Evolutionary conservation across 225 moss, liverwort and hornwort genomes (phyloP).

Genomic region (Pseudisothecium myosuroides): DNA sequence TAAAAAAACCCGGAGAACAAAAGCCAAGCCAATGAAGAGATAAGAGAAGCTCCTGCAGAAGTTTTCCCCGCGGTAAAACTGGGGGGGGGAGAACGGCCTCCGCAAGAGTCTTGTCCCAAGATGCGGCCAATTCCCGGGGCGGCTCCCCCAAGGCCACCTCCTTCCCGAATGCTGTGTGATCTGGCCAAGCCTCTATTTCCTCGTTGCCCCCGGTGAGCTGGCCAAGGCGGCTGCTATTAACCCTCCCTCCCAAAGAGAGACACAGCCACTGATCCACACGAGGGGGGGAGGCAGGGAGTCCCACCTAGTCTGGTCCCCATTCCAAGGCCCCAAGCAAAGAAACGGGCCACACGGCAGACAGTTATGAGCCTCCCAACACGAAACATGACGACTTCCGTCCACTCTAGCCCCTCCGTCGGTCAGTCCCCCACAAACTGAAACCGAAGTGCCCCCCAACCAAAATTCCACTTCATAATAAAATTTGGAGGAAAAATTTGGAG

Average conservation of each 20-base stretch:
- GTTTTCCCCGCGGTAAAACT: no score
- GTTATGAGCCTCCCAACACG: slow-evolving; percentile 11
- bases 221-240: background rate
- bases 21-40: no score
- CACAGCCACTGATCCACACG: background rate
- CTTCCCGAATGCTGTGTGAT: background rate
- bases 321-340: background rate
- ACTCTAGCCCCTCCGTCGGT: no score
- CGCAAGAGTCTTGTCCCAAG: no score
- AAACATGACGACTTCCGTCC: background rate
- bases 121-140: no score
- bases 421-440: background rate
- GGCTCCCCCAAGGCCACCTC: no score
- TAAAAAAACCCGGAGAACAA: no score
- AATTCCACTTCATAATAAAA: background rate
- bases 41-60: no score
- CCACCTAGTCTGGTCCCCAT: background rate
- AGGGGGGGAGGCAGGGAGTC: background rate
- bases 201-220: background rate
- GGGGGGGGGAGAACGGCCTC: no score
- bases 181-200: background rate
- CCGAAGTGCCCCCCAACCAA: background rate
- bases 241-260: background rate
- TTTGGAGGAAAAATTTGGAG: fast-evolving
- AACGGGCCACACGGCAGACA: background rate